A percentile compares a stretch with the other conserved stretches of the same genome.
Conservation (phyloP, 495 filamentous ascomycete species). For the Gamarada debralockiae region DNA sequence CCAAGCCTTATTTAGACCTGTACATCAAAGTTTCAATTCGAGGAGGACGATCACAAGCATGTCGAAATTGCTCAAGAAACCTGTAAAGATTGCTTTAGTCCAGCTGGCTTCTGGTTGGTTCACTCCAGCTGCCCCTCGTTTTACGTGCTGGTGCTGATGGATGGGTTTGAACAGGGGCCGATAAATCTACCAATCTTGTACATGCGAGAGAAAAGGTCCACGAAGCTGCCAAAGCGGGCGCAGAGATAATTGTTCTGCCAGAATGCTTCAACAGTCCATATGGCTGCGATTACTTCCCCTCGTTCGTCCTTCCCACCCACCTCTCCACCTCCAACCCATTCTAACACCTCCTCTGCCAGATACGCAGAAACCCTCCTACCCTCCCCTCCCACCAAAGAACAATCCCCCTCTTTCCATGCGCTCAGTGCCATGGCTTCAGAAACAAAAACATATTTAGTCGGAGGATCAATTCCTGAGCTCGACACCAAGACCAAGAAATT, state of each 20-base stretch:
- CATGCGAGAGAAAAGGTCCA: slow-evolving; percentile 79
- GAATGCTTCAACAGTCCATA: slow-evolving; percentile 99
- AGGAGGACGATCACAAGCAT: slow-evolving; percentile 30
- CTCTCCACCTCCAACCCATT: too few species aligned
- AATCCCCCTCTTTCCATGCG: slow-evolving; percentile 80
- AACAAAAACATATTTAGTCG: slow-evolving; percentile 73
- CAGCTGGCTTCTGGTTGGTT: slow-evolving; percentile 67
- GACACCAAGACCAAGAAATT: slow-evolving; percentile 57
- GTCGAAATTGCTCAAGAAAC: slow-evolving; percentile 59
- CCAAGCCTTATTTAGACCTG: not conserved
- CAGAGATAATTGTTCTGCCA: slow-evolving; percentile 66
- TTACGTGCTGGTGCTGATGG: not conserved
- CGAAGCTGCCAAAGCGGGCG: slow-evolving; percentile 71
- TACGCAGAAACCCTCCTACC: slow-evolving; percentile 88
- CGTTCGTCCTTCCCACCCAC: slow-evolving; percentile 17
- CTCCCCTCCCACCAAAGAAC: slow-evolving; percentile 63
- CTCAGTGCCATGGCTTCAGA: slow-evolving; percentile 75
- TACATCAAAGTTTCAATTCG: not conserved
- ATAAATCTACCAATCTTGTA: slow-evolving; percentile 81
- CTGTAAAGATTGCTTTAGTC: slow-evolving; percentile 76
- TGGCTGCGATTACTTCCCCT: slow-evolving; percentile 83
- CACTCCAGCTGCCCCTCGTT: not conserved
- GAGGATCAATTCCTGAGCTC: slow-evolving; percentile 89
- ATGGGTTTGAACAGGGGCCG: slow-evolving; percentile 47
- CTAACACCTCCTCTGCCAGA: not conserved